Percentiles rank a stretch among this genome's conserved stretches.
Evolutionary conservation across 2,329 filamentous ascomycete species (phyloP).

Genomic region (Amauroascus niger): DNA sequence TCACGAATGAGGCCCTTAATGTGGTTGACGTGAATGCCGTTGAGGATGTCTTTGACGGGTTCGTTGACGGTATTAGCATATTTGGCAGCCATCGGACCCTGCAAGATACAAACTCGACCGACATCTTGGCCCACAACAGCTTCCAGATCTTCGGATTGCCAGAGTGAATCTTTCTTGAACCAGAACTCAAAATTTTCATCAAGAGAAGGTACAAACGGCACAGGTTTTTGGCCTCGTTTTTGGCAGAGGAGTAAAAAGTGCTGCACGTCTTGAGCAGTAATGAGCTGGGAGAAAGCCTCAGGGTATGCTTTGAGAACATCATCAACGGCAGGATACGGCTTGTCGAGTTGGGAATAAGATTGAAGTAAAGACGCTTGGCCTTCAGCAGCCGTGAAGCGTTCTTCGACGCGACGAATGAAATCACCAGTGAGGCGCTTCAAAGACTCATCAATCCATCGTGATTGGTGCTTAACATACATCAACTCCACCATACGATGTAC

Average conservation of each 20-base stretch:
- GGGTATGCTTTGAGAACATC: conserved; percentile 74
- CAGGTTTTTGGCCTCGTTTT: conserved; percentile 86
- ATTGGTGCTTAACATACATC: conserved; percentile 83
- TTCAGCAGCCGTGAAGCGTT: conserved; percentile 70
- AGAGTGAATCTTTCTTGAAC: conserved; percentile 99
- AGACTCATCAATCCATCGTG: conserved; percentile 82
- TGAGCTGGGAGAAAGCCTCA: conserved; percentile 78
- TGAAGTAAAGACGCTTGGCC: conserved; percentile 76
- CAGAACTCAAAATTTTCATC: conserved; percentile 98
- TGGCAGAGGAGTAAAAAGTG: conserved; percentile 91
- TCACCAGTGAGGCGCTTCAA: conserved; percentile 77
- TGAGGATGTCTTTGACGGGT: conserved; percentile 88
- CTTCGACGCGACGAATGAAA: conserved; percentile 93
- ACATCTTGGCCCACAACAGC: conserved; percentile 95
- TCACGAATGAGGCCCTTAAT: conserved; percentile 71
- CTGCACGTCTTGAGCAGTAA: conserved; percentile 97
- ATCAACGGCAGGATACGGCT: conserved; percentile 69
- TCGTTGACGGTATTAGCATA: conserved; percentile 86
- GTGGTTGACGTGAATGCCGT: conserved; percentile 79
- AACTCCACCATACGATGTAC: conserved; percentile 78
- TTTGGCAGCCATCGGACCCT: conserved; percentile 84
- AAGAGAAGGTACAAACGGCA: conserved; percentile 88
- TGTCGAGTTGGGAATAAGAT: conserved; percentile 75
- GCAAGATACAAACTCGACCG: conserved; percentile 87
- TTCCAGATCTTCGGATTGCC: conserved; percentile 96